Percentiles rank a stretch among this genome's conserved stretches.
These are phyloP conservation scores for Fragilariopsis cylindrus DNA, from an alignment of 108 stramenopile species.

Conservation along the genomic window DNA sequence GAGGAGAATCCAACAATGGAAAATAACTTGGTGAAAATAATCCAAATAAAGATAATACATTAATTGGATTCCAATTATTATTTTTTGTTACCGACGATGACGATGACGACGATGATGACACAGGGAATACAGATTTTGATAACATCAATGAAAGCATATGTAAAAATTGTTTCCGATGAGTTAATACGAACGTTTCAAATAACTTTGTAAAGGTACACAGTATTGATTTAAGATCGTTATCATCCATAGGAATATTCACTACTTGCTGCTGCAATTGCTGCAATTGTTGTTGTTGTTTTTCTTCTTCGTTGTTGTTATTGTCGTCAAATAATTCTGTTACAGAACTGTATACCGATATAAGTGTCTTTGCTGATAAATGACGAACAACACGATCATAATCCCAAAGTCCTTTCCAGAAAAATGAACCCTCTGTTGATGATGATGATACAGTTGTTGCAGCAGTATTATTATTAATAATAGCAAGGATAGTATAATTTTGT, in stretches of 20 bases:
- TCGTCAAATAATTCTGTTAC: neutral
- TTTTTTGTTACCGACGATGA: neutral
- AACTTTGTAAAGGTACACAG: slow-evolving; percentile 36
- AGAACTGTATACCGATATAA: slow-evolving; percentile 25
- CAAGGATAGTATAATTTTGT: slow-evolving; percentile 15
- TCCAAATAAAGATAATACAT: slow-evolving; percentile 20
- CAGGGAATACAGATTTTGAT: neutral
- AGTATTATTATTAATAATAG: neutral
- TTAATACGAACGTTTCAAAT: slow-evolving; percentile 2
- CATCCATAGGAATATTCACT: slow-evolving; percentile 15
- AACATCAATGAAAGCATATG: slow-evolving; percentile 1
- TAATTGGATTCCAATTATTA: slow-evolving; percentile 23
- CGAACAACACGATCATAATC: slow-evolving; percentile 20
- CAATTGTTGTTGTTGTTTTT: slow-evolving; percentile 11
- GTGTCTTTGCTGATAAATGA: slow-evolving; percentile 24
- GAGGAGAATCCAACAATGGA: slow-evolving; percentile 18
- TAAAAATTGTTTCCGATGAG: slow-evolving; percentile 12
- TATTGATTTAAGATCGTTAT: slow-evolving; percentile 17
- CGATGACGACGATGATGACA: too few relatives aligned
- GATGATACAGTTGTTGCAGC: neutral
- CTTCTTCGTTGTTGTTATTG: neutral
- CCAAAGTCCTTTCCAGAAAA: slow-evolving; percentile 35
- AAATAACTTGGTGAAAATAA: slow-evolving; percentile 23
- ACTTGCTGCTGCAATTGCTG: slow-evolving; percentile 43
- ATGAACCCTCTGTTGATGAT: neutral